Percentiles rank a stretch among this genome's conserved stretches.
phyloP scores from a whole-genome alignment of 1,284 basidiomycete genomes.

The Melampsora occidentalis region DNA sequence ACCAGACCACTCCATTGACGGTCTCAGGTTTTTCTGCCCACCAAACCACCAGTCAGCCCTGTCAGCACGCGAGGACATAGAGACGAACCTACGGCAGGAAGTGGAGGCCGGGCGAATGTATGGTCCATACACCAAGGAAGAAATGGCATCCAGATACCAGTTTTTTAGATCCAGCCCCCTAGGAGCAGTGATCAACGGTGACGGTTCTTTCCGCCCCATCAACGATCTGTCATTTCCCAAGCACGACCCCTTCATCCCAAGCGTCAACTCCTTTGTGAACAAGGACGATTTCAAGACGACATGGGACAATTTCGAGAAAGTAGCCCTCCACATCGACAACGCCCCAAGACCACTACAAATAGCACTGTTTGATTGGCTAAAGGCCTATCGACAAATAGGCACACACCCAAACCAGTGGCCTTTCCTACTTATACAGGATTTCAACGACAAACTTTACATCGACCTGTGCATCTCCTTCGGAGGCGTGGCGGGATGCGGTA shows the following conservation, averaged over 20 bases:
- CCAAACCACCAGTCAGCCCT: not conserved
- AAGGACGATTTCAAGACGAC: constrained; percentile 1
- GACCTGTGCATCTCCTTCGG: too few relatives aligned
- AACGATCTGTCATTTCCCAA: constrained; percentile 4
- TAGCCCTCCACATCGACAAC: not conserved
- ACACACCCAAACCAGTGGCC: not conserved
- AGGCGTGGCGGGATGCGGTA: too few relatives aligned
- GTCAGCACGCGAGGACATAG: not conserved
- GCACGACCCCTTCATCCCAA: not conserved
- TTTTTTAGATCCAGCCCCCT: too few relatives aligned
- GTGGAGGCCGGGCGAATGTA: not conserved
- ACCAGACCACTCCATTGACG: not conserved
- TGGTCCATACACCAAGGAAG: too few relatives aligned
- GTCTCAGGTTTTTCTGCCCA: not conserved
- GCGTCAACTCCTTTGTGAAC: constrained; percentile 10
- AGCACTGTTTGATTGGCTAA: constrained; percentile 4
- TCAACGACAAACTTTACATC: too few relatives aligned
- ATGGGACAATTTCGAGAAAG: too few relatives aligned
- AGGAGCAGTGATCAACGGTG: not conserved
- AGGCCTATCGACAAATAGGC: too few relatives aligned
- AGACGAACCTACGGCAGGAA: not conserved
- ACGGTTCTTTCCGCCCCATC: not conserved
- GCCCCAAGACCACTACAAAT: too few relatives aligned
- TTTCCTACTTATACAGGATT: not conserved
- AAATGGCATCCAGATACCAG: too few relatives aligned